Base-by-base conservation (phyloP, 129 eudicot genomes). In the Escallonia herrerae region DNA sequence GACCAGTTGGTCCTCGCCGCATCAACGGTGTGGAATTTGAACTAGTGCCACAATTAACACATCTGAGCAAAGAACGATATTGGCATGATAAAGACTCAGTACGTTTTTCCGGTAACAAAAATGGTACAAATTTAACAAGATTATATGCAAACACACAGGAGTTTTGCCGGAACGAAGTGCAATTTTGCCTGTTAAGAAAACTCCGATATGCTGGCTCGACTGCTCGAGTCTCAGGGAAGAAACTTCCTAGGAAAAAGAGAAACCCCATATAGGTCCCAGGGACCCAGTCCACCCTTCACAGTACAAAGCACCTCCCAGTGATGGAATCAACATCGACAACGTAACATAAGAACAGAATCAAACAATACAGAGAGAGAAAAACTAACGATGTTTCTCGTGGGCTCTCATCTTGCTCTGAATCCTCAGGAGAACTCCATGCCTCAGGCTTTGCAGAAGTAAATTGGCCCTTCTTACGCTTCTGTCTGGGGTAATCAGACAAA, bases 401-500 rank as follows among this genome's bases (percentile, higher is more conserved):
- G 60, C 49, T 71, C 39, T 73, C 89, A 50, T 82, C 89, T 53
- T 73, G 80, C 43, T 60, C 81, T 41, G 84, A 72, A 69, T 81
- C 82, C 60, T 75, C 78, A 62, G 70, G 62, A 45, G 74, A 49
- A 56, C 72, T 62, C 69, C 68, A 71, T 37, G 54, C 40, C 48
- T 56, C 63, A 53, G 84, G 52, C 42, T 77, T 81, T 15, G 68
- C 74, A 48, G 82, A 63, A 42, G 81, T 74, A 70, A 90, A 90
- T 63, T 83, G 91, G 6, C 97, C 97, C 78, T 72, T 81, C 70
- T 73, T 86, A 51, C 97, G 97, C 11, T 79, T 75, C 91, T 83
- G 81, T 77, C 90, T 81, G 74, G n/a, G n/a, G n/a, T n/a, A n/a
- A n/a, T n/a, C n/a, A n/a, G n/a, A n/a, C n/a, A n/a, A n/a, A n/a